Percentiles rank a stretch among this genome's conserved stretches.
phyloP scores from a whole-genome alignment of 2,329 filamentous ascomycete genomes.

The Xylariaceae sp. region DNA sequence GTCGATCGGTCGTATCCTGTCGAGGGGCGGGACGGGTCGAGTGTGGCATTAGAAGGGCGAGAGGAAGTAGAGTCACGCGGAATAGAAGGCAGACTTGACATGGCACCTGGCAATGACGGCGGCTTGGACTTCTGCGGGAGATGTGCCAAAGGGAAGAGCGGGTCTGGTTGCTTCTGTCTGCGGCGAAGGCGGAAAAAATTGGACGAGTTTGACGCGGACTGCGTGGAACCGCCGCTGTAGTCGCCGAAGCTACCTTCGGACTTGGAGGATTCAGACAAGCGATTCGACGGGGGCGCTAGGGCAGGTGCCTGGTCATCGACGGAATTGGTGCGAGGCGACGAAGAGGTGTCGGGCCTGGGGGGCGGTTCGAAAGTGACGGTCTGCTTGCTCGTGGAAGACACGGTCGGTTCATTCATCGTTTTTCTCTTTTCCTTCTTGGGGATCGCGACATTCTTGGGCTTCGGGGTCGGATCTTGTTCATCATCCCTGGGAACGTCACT shows the following conservation, averaged over 20 bases:
- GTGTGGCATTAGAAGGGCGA: slow-evolving; percentile 17
- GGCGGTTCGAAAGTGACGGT: slow-evolving; percentile 66
- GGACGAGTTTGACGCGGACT: slow-evolving; percentile 63
- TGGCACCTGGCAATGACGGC: slow-evolving; percentile 30
- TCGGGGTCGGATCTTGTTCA: slow-evolving; percentile 31
- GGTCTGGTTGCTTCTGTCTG: slow-evolving; percentile 71
- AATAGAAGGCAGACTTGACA: slow-evolving; percentile 42
- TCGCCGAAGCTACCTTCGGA: slow-evolving; percentile 84
- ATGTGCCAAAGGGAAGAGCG: slow-evolving; percentile 83
- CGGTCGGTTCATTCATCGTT: slow-evolving; percentile 41
- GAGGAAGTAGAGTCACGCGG: slow-evolving; percentile 40
- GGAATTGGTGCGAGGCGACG: slow-evolving; percentile 56
- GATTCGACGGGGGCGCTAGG: slow-evolving; percentile 64
- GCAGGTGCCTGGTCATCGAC: slow-evolving; percentile 63
- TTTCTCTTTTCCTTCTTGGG: slow-evolving; percentile 47
- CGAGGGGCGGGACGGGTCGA: slow-evolving; percentile 31
- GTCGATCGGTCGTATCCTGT: slow-evolving; percentile 38
- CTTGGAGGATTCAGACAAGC: slow-evolving; percentile 83
- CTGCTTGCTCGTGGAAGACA: slow-evolving; percentile 43
- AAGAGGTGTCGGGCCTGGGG: slow-evolving; percentile 33
- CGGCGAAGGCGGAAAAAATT: slow-evolving; percentile 83
- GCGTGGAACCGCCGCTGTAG: slow-evolving; percentile 55
- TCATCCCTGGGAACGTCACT: slow-evolving; percentile 49
- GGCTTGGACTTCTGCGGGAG: slow-evolving; percentile 72
- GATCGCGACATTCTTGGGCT: slow-evolving; percentile 19